Base-by-base conservation (phyloP, 2,329 filamentous ascomycete genomes). In the Biscogniauxia mediterranea region DNA sequence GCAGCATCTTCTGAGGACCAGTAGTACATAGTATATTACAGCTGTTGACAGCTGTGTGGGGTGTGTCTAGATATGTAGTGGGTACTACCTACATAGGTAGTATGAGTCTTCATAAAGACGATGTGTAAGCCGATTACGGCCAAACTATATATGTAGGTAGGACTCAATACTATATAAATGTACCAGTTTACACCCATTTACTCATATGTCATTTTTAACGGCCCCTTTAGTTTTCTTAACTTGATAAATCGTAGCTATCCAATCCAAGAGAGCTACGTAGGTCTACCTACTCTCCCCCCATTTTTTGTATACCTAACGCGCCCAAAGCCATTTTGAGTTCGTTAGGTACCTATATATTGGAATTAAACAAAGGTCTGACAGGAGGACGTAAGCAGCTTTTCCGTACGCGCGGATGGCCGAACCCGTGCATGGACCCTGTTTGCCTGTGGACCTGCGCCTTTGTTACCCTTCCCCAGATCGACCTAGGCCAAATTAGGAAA, bases 391-490 rank as follows among this genome's bases (percentile, higher is more conserved):
- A 46, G 38, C 38, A n/a, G 38, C 13, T 46, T 17, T 46, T 46
- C 38, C 38, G 38, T 60, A 26, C 13, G 58, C 28, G 53, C 28
- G 28, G 28, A 32, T 32, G 7, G 28, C 7, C 11, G 28, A 32
- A 32, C 28, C 38, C 38, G 38, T 60, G 38, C 17, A 61, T 32
- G 53, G 64, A 64, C 58, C 64, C 62, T 64, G 52, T 57, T 49
- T 60, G 54, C 21, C 26, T 61, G 25, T 59, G 56, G 59, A 62
- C 38, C 42, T 32, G 51, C 58, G 49, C 59, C 52, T 46, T 9
- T 59, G 58, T 55, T 46, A 58, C 50, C 17, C 20, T 66, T 63
- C 63, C 63, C 64, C 64, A 54, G 63, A 64, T 19, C n/a, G 13
- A 9, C 21, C 61, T 64, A 61, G 50, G 4, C 59, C 5, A 20